Conservation (phyloP, 1,284 basidiomycete species). For the Peniophora sp. region DNA sequence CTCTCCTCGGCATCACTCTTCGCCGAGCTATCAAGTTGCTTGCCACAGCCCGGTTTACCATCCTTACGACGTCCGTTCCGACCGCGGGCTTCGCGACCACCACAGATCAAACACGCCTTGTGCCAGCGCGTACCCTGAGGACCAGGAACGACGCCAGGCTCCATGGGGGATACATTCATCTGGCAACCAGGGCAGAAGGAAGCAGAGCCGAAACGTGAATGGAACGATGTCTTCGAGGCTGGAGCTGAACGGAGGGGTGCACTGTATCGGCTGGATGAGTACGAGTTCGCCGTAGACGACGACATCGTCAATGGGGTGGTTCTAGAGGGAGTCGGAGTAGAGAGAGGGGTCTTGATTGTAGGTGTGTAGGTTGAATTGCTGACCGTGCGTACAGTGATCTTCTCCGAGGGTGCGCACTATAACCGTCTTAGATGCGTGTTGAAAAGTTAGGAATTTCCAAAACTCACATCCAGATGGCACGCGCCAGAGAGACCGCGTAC, state of each 20-base stretch:
- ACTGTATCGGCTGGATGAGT: constrained; percentile 39
- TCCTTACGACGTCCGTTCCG: constrained; percentile 35
- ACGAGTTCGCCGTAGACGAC: constrained; percentile 11
- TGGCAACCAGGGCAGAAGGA: constrained; percentile 64
- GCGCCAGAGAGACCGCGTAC: constrained; percentile 57
- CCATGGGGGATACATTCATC: constrained; percentile 69
- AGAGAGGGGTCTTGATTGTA: constrained; percentile 2
- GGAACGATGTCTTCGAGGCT: constrained; percentile 31
- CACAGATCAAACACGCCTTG: constrained; percentile 65
- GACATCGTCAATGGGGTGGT: constrained; percentile 19
- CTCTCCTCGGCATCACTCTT: constrained; percentile 55
- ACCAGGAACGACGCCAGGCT: constrained; percentile 73
- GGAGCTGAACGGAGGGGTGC: constrained; percentile 33
- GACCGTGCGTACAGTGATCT: constrained; percentile 27
- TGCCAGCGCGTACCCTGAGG: constrained; percentile 78
- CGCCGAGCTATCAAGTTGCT: constrained; percentile 75
- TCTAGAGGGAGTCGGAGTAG: constrained; percentile 9
- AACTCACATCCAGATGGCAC: constrained; percentile 61
- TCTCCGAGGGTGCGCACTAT: constrained; percentile 58
- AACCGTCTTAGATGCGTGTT: constrained; percentile 3
- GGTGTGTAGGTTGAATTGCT: constrained; percentile 15
- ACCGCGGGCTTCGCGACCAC: constrained; percentile 47
- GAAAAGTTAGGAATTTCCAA: constrained; percentile 3
- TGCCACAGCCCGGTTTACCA: constrained; percentile 67
- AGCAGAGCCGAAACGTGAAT: constrained; percentile 56